Percentiles rank a stretch among this genome's conserved stretches.
Evolutionary conservation across 176 grass and related monocot genomes (phyloP).

Genomic region (Zea luxurians): DNA sequence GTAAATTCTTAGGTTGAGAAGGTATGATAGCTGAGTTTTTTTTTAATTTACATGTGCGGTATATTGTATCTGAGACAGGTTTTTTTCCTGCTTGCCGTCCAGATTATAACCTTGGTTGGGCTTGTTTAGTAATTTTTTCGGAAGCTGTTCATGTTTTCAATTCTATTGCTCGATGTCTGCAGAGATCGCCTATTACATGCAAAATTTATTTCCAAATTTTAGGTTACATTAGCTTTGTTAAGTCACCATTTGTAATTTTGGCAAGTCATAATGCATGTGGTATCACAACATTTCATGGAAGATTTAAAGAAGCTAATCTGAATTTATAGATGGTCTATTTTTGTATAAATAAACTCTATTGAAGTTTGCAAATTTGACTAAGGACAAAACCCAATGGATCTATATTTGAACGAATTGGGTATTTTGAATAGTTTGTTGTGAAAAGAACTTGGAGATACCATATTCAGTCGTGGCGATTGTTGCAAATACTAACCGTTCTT

Average conservation of each 20-base stretch:
- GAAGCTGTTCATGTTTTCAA: not conserved
- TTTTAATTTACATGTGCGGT: slow-evolving; percentile 2
- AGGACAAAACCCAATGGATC: not conserved
- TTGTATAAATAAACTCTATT: not conserved
- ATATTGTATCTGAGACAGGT: slow-evolving; percentile 42
- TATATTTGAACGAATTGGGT: not conserved
- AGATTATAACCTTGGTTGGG: slow-evolving; percentile 35
- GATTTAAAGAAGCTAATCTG: not conserved
- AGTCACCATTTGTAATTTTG: not conserved
- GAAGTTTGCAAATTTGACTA: not conserved
- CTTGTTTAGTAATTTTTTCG: slow-evolving; percentile 19
- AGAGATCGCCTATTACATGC: not conserved
- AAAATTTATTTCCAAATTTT: not conserved
- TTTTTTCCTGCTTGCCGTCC: slow-evolving; percentile 35
- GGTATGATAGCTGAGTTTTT: not conserved
- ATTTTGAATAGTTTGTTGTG: not conserved
- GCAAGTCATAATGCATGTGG: not conserved
- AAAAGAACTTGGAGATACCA: not conserved
- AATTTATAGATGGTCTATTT: not conserved
- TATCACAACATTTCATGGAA: not conserved
- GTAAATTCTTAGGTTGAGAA: not conserved
- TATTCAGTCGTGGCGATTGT: not conserved
- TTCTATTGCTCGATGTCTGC: not conserved
- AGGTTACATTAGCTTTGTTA: not conserved
- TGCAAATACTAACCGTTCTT: not conserved